These are phyloP conservation scores for Mortierella alpina DNA, from an alignment of 192 early-diverging fungal species.

Conservation along the genomic window DNA sequence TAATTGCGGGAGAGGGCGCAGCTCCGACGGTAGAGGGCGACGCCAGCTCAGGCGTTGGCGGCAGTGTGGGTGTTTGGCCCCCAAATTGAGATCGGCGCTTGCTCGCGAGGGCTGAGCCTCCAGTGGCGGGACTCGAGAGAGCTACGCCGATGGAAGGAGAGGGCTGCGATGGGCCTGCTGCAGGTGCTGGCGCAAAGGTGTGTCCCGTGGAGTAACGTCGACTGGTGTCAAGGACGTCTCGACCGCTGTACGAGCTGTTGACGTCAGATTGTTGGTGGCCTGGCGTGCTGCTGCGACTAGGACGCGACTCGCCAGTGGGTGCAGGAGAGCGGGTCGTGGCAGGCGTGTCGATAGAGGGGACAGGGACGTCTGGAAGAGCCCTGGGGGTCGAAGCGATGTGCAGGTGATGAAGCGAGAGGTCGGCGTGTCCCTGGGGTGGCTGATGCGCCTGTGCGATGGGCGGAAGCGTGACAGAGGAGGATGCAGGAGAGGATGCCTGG, in stretches of 20 bases:
- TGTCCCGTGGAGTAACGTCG: conserved; percentile 30
- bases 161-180: not conserved
- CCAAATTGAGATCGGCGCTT: conserved; percentile 29
- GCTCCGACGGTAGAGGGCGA: conserved; percentile 12
- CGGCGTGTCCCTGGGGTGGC: conserved; percentile 14
- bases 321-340: not conserved
- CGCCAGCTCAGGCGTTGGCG: conserved; percentile 19
- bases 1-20: not conserved
- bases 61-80: conserved; percentile 13
- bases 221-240: conserved; percentile 29
- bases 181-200: not conserved
- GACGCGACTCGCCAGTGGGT: not conserved
- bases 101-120: not conserved
- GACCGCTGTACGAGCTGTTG: conserved; percentile 32
- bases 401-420: conserved; percentile 17
- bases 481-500: conserved; percentile 30
- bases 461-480: not conserved
- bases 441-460: conserved; percentile 13
- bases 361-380: not conserved
- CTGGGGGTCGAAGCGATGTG: conserved; percentile 23
- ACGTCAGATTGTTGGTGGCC: conserved; percentile 7
- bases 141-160: conserved; percentile 4
- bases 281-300: conserved; percentile 2
- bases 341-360: not conserved
- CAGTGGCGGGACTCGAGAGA: not conserved